Evolutionary conservation across 371 early-diverging fungal species (phyloP).

Genomic region (Coemansia sp.): DNA sequence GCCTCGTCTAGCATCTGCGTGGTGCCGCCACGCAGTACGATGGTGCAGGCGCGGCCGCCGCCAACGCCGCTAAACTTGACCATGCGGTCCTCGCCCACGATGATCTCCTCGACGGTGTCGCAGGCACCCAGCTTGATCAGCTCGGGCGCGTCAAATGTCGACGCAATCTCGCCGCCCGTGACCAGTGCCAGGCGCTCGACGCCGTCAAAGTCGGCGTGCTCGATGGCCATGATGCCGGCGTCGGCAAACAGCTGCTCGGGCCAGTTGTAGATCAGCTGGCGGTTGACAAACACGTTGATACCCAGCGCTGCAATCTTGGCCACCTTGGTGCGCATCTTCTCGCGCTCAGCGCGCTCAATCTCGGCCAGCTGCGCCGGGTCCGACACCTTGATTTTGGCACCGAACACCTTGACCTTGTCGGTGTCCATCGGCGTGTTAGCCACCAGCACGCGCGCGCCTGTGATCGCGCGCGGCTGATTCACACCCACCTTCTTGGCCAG

Average conservation of each 20-base stretch:
- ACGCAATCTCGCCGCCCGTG: constrained; percentile 97
- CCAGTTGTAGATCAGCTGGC: constrained; percentile 99
- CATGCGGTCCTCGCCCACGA: constrained; percentile 96
- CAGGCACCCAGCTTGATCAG: constrained; percentile 94
- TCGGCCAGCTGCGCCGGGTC: constrained; percentile 97
- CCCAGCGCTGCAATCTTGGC: constrained; percentile 97
- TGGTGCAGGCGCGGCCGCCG: constrained; percentile 95
- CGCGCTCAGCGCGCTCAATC: constrained; percentile 98
- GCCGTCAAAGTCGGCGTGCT: constrained; percentile 99
- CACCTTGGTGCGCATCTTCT: constrained; percentile 99
- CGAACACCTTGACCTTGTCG: constrained; percentile 99
- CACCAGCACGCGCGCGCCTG: constrained; percentile 96
- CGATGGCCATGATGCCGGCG: constrained; percentile 95
- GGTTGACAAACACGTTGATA: constrained; percentile 99
- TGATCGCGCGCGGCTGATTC: constrained; percentile 94
- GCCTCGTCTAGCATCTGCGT: constrained; percentile 99
- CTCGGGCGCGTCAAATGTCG: constrained; percentile 98
- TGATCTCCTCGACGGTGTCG: constrained; percentile 95
- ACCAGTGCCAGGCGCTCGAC: constrained; percentile 98
- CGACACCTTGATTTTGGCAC: constrained; percentile 97
- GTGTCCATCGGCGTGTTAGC: constrained; percentile 99
- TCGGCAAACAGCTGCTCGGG: constrained; percentile 99
- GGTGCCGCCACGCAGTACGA: constrained; percentile 98
- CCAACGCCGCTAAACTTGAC: constrained; percentile 98
- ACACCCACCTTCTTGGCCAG: constrained; percentile 98